A percentile compares a stretch with the other conserved stretches of the same genome.
Evolutionary conservation across 805 yeast species (phyloP).

Genomic region (Huiozyma naganishii): DNA sequence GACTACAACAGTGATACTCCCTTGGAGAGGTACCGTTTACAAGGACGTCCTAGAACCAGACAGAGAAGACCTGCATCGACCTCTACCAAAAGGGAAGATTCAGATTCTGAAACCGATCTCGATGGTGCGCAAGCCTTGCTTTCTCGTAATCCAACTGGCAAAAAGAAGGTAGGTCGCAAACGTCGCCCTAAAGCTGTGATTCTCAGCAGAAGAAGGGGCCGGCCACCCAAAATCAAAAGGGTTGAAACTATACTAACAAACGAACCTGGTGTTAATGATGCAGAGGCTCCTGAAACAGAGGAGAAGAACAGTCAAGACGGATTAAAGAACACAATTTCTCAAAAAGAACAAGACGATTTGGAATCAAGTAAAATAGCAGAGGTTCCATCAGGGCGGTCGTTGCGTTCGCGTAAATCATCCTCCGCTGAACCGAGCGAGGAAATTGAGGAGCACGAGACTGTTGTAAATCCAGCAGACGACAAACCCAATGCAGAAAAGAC

Average conservation of each 20-base stretch:
- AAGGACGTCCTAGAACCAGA: no score
- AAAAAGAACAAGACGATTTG: background rate
- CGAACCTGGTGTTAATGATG: background rate
- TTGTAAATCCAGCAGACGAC: no score
- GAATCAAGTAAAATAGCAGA: background rate
- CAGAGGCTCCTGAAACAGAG: background rate
- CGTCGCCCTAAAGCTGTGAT: no score
- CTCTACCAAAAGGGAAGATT: no score
- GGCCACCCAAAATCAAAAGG: slow-evolving; percentile 27
- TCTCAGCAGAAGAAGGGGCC: slow-evolving; percentile 17
- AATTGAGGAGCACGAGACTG: no score
- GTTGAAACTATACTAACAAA: slow-evolving; percentile 5
- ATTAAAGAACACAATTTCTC: no score
- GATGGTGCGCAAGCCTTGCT: background rate
- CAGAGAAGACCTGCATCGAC: no score
- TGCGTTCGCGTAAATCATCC: background rate
- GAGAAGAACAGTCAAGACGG: background rate
- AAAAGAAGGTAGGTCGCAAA: slow-evolving; percentile 7
- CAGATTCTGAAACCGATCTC: no score
- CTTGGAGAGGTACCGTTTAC: no score
- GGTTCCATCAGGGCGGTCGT: background rate
- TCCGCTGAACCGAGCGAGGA: no score
- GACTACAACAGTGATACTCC: no score
- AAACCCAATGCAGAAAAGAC: no score
- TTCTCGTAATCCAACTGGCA: slow-evolving; percentile 1